These are phyloP conservation scores for Ophiostoma sp. DNA, from an alignment of 2,329 filamentous ascomycete genomes.

Conservation along the genomic window DNA sequence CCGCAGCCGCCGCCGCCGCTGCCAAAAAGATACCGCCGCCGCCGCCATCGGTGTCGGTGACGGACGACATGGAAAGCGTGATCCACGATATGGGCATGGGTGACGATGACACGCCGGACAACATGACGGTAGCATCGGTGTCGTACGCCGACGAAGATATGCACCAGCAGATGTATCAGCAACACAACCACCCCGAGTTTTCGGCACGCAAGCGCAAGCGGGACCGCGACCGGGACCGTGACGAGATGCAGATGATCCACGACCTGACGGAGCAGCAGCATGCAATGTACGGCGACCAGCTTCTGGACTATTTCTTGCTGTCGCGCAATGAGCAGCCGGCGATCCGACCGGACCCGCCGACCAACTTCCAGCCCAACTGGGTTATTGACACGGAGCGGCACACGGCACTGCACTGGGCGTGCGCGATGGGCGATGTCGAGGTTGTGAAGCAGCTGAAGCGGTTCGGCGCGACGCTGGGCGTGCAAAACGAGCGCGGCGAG, in stretches of 20 bases:
- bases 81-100: conserved; percentile 46
- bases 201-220: conserved; percentile 68
- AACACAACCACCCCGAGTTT: conserved; percentile 60
- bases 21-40: conserved; percentile 22
- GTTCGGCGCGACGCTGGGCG: conserved; percentile 68
- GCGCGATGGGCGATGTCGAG: conserved; percentile 91
- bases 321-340: conserved; percentile 71
- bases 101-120: conserved; percentile 77
- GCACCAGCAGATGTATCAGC: conserved; percentile 8
- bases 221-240: conserved; percentile 59
- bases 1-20: conserved; percentile 30
- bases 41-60: conserved; percentile 4
- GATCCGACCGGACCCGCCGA: conserved; percentile 69
- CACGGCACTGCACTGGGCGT: conserved; percentile 93
- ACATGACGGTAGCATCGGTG: conserved; percentile 74
- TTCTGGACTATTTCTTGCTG: conserved; percentile 93
- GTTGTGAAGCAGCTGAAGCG: conserved; percentile 82
- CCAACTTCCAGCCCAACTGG: conserved; percentile 82
- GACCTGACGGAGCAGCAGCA: conserved; percentile 73
- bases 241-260: conserved; percentile 50
- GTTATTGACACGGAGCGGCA: conserved; percentile 91
- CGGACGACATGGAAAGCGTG: conserved; percentile 60
- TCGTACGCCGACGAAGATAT: conserved; percentile 74
- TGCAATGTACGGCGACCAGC: conserved; percentile 82
- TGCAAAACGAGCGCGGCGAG: conserved; percentile 68